phyloP scores from a whole-genome alignment of 176 grass and related monocot genomes.

The Musa itinerans region DNA sequence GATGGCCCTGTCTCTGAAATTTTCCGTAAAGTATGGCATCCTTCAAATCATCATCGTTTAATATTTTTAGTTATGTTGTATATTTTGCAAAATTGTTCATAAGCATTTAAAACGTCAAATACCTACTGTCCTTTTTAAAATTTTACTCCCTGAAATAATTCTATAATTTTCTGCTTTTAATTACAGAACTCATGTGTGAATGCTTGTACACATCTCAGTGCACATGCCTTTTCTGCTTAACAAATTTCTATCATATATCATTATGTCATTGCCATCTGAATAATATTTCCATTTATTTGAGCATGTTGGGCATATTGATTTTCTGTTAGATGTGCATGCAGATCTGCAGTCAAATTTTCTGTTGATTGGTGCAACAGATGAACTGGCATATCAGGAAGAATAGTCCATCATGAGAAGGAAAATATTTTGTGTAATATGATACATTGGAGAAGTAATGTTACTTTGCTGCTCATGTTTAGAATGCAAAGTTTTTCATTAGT shows the following conservation, averaged over 20 bases:
- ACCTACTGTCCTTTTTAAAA: background rate
- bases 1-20: conserved; percentile 89
- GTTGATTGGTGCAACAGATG: background rate
- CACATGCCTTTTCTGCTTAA: too few species aligned
- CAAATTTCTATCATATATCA: too few species aligned
- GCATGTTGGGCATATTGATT: background rate
- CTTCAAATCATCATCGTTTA: background rate
- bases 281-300: background rate
- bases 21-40: conserved; percentile 41
- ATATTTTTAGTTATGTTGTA: background rate
- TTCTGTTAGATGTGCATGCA: background rate
- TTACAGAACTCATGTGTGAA: too few species aligned
- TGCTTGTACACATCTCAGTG: too few species aligned
- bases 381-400: background rate
- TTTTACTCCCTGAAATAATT: background rate
- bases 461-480: background rate
- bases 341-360: background rate
- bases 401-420: background rate
- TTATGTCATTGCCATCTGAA: too few species aligned
- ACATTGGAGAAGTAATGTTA: background rate
- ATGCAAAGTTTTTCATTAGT: background rate
- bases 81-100: background rate
- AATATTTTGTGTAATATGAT: background rate
- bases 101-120: background rate
- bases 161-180: too few species aligned